These are phyloP conservation scores for Coemansia sp. DNA, from an alignment of 192 early-diverging fungal genomes.

Conservation along the genomic window DNA sequence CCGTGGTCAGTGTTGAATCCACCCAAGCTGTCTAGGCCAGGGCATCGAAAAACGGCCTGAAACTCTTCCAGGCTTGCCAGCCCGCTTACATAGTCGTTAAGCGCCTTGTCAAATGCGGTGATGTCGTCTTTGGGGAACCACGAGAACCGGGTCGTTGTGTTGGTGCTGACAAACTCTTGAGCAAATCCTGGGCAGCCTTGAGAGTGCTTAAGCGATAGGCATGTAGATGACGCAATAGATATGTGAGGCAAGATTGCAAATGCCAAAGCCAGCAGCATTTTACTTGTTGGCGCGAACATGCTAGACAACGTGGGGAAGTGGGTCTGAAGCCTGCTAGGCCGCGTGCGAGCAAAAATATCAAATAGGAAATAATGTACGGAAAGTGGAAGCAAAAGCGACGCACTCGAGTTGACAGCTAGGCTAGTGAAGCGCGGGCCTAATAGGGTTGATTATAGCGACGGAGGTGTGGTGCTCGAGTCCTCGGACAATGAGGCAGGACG, in stretches of 20 bases:
- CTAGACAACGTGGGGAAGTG: background rate
- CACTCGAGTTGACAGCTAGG: too few relatives aligned
- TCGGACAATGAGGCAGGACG: background rate
- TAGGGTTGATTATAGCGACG: background rate
- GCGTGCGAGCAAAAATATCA: background rate
- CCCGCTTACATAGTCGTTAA: slow-evolving; percentile 45
- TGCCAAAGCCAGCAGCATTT: slow-evolving; percentile 5
- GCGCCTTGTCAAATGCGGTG: slow-evolving; percentile 39
- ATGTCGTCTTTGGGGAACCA: slow-evolving; percentile 48
- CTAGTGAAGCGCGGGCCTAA: too few relatives aligned
- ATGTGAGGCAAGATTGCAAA: slow-evolving; percentile 4
- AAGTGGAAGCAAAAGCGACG: background rate
- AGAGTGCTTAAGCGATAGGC: slow-evolving; percentile 36
- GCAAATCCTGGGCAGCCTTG: slow-evolving; percentile 46
- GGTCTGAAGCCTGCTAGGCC: too few relatives aligned
- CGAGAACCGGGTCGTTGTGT: slow-evolving; percentile 39
- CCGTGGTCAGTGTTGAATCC: slow-evolving; percentile 46
- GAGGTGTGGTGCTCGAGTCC: too few relatives aligned
- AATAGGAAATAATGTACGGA: background rate
- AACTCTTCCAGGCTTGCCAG: slow-evolving; percentile 46
- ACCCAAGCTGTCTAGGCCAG: slow-evolving; percentile 41
- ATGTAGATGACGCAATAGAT: slow-evolving; percentile 1
- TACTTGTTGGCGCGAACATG: slow-evolving; percentile 9
- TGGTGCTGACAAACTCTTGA: slow-evolving; percentile 42
- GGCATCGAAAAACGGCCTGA: slow-evolving; percentile 47